Base-by-base conservation (phyloP, 441 rosid species). In the Gossypium schwendimanii region DNA sequence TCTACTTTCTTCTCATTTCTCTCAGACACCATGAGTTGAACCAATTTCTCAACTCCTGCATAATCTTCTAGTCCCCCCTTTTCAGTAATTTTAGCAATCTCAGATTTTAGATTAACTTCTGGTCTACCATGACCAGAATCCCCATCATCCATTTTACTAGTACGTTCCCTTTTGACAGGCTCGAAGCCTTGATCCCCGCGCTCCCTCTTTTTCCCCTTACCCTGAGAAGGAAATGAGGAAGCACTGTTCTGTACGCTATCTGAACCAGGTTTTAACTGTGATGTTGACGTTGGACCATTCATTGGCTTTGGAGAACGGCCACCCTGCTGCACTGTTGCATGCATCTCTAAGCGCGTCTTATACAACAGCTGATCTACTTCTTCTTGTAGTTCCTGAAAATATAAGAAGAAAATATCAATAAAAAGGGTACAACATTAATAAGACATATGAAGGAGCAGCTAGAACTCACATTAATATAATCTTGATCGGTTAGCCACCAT, bases 401-500 rank as follows among this genome's bases (percentile, higher is more conserved):
- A 14, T 7, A 54, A 66, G 23, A 70, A 63, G 39, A 73, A 12
- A 24, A 4, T 2, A 33, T 78, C 14, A 61, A 54, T 57, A 3
- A 75, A 64, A 45, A 53, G 20, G 60, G 33, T 66, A 45, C 31
- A n/a, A 24, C 6, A 6, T 3, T 17, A 74, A 72, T 8, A 12
- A 18, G 21, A 58, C 18, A 58, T 14, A 2, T 58, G 47, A 54
- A 68, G 18, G 64, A 60, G 26, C 23, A 60, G 15, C 45, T 21
- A 47, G 71, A 70, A 84, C 92, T 84, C 88, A 89, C 93, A 87
- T 88, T 82, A 75, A 87, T 88, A 79, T 88, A 90, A 75, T 91
- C 88, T 85, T 88, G 87, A 84, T 95, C 98, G 70, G 93, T 92
- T 80, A 91, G 82, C 99, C 99, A 95, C 97, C 97, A 88, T 81